Base-by-base conservation (phyloP, 73 alveolate species). In the Breviolum minutum region DNA sequence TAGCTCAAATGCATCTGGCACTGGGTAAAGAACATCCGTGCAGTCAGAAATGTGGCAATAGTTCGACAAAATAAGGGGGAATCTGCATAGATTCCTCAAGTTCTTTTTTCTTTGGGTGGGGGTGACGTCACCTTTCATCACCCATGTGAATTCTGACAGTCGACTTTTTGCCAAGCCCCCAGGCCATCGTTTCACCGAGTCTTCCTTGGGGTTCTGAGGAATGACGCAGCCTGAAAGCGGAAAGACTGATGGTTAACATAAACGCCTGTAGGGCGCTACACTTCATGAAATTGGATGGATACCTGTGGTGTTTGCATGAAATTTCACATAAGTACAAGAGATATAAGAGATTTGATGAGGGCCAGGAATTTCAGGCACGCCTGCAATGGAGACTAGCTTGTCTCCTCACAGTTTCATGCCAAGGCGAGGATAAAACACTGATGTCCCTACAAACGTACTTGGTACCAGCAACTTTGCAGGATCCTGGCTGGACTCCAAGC, bases 371-470 rank as follows among this genome's bases (percentile, higher is more conserved):
- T 32, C 30, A 27, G 6, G 80, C 79, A 62, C 69, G 71, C 97
- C 97, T 90, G 97, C 97, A n/a, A 90, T 90, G 74, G 97, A 90
- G 20, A 90, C 63, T 7, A 90, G 97, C 88, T 90, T 90, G 87
- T 90, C 97, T 90, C 97, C 97, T 90, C 77, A 32, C 87, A 69
- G 2, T 27, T 63, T 62, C 61, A n/a, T 26, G 29, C 1, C 63
- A 77, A n/a, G 86, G 8, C 63, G 63, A 77, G 27, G 24, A 77
- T 16, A 9, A 77, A 26, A n/a, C n/a, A n/a, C n/a, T n/a, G n/a
- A n/a, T n/a, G n/a, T n/a, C n/a, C n/a, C n/a, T n/a, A n/a, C 16
- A 10, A 22, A 77, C 19, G 29, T 17, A 11, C 17, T 66, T 63
- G 29, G 63, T 10, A 11, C 64, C 71, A 81, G 69, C n/a, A 32